These are phyloP conservation scores for Linnemannia elongata DNA, from an alignment of 192 early-diverging fungal species.

Conservation along the genomic window DNA sequence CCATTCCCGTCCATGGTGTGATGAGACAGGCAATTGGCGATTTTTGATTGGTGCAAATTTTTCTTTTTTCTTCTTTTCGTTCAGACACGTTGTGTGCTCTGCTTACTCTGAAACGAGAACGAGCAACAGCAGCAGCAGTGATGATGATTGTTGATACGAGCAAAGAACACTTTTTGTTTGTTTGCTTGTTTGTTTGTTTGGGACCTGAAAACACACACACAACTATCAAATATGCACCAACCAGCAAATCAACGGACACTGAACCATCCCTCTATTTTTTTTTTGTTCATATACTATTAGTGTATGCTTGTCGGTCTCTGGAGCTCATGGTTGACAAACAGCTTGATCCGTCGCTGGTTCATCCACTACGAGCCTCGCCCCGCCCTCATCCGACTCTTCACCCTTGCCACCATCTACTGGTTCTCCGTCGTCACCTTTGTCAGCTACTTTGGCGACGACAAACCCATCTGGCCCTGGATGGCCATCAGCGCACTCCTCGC, in stretches of 20 bases:
- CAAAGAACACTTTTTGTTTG: background rate
- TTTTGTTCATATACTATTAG: constrained; percentile 34
- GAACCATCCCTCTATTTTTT: background rate
- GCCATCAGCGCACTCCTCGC: constrained; percentile 61
- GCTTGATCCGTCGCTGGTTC: constrained; percentile 70
- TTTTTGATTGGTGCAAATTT: background rate
- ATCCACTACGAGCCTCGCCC: constrained; percentile 68
- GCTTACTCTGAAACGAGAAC: background rate
- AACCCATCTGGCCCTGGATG: constrained; percentile 72
- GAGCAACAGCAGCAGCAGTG: too few species aligned
- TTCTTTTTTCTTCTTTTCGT: background rate
- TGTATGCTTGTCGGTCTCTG: constrained; percentile 69
- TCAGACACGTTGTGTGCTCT: background rate
- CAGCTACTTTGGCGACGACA: constrained; percentile 65
- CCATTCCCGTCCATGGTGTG: background rate
- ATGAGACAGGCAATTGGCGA: background rate
- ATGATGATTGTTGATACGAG: too few species aligned
- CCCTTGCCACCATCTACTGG: constrained; percentile 67
- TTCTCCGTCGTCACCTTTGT: constrained; percentile 64
- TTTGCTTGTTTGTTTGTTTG: background rate
- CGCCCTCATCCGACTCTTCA: constrained; percentile 65
- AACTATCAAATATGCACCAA: background rate
- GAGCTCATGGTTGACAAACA: constrained; percentile 68
- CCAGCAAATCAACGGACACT: background rate
- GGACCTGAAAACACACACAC: background rate